phyloP scores from a whole-genome alignment of 164 flowering plant genomes.

The Hamamelis virginiana region DNA sequence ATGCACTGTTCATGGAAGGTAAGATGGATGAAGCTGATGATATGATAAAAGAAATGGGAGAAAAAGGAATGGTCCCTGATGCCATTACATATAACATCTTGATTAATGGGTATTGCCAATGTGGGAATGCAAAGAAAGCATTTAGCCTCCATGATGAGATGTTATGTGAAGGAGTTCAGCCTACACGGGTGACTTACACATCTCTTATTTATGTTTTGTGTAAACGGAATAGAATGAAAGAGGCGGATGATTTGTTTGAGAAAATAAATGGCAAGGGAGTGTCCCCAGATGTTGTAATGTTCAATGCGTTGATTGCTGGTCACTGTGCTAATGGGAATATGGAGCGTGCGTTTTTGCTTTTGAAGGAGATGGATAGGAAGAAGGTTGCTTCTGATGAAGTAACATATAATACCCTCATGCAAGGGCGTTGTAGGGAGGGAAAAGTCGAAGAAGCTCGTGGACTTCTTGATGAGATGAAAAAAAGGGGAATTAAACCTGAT shows the following conservation, averaged over 20 bases:
- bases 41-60: slow-evolving; percentile 64
- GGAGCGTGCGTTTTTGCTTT: slow-evolving; percentile 33
- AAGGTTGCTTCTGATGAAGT: slow-evolving; percentile 71
- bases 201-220: slow-evolving; percentile 70
- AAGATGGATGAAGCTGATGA: slow-evolving; percentile 44
- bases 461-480: slow-evolving; percentile 72
- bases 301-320: slow-evolving; percentile 70
- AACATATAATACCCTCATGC: slow-evolving; percentile 83
- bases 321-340: slow-evolving; percentile 50
- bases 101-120: slow-evolving; percentile 74
- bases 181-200: slow-evolving; percentile 67
- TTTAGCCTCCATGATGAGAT: slow-evolving; percentile 64
- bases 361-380: slow-evolving; percentile 65
- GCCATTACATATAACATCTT: slow-evolving; percentile 72
- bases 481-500: slow-evolving; percentile 74
- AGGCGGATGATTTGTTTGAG: slow-evolving; percentile 71
- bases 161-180: slow-evolving; percentile 54
- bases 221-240: slow-evolving; percentile 51
- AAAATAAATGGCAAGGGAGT: slow-evolving; percentile 41
- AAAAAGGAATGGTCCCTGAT: slow-evolving; percentile 48
- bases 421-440: slow-evolving; percentile 66
- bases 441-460: slow-evolving; percentile 76
- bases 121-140: slow-evolving; percentile 60
- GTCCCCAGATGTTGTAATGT: slow-evolving; percentile 64
- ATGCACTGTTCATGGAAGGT: slow-evolving; percentile 66